Percentiles rank a stretch among this genome's conserved stretches.
Conservation (phyloP, 352 stramenopile species). For the Globisporangium cederbergense region DNA sequence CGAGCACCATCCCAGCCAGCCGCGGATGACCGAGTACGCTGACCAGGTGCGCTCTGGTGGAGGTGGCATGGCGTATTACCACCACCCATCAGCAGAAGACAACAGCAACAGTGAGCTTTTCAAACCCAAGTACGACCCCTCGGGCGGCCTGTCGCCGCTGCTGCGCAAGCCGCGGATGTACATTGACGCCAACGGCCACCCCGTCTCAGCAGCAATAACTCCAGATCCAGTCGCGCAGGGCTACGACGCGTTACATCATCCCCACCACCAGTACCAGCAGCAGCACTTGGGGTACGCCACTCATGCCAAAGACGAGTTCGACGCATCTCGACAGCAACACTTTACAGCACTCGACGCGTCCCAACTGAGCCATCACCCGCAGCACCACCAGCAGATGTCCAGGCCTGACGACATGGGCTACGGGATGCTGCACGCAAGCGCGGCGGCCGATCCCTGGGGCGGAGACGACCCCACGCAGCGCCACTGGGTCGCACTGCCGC, state of each 20-base stretch:
- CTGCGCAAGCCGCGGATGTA: slow-evolving; percentile 18
- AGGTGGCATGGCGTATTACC: neutral
- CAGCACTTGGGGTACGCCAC: slow-evolving; percentile 8
- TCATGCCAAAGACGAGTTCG: slow-evolving; percentile 8
- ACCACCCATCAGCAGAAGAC: slow-evolving; percentile 11
- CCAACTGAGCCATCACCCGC: slow-evolving; percentile 1
- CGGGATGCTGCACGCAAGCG: slow-evolving; percentile 4
- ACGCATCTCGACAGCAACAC: slow-evolving; percentile 3
- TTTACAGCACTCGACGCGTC: slow-evolving; percentile 1
- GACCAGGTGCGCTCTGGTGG: slow-evolving; percentile 1
- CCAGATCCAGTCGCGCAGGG: neutral
- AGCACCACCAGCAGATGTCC: neutral
- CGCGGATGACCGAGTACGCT: slow-evolving; percentile 5
- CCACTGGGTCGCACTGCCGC: slow-evolving; percentile 8
- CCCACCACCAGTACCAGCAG: neutral
- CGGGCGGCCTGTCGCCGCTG: slow-evolving; percentile 10
- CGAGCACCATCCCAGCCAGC: neutral
- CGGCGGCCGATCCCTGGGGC: slow-evolving; percentile 8
- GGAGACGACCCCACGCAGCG: slow-evolving; percentile 3
- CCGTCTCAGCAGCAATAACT: neutral
- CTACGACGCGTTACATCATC: neutral
- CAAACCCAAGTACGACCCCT: slow-evolving; percentile 16
- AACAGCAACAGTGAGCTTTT: slow-evolving; percentile 2
- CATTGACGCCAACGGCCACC: neutral
- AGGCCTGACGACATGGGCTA: slow-evolving; percentile 1